phyloP scores from a whole-genome alignment of 495 filamentous ascomycete species.

The Cetradonia linearis region DNA sequence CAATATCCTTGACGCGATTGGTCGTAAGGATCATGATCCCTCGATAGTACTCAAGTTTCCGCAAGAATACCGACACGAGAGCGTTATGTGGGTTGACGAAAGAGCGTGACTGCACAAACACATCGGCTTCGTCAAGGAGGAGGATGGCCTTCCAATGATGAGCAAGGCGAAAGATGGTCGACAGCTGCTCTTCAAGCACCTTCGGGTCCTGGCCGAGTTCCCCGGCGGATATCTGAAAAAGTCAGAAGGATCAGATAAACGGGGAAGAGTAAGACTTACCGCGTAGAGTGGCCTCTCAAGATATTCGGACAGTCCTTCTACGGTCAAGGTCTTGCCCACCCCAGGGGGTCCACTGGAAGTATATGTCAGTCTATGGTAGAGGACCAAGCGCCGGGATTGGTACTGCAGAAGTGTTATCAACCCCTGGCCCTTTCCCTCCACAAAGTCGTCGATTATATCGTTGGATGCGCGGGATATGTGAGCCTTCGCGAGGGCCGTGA shows the following conservation, averaged over 20 bases:
- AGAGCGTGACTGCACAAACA: conserved; percentile 24
- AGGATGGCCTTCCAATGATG: conserved; percentile 27
- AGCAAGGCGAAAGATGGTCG: conserved; percentile 20
- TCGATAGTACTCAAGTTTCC: conserved; percentile 17
- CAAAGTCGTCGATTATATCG: conserved; percentile 15
- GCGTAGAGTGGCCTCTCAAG: conserved; percentile 26
- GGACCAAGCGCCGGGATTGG: conserved; percentile 7
- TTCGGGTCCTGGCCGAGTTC: conserved; percentile 15
- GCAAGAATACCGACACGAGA: conserved; percentile 34
- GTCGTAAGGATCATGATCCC: conserved; percentile 20
- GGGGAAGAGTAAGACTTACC: conserved; percentile 9
- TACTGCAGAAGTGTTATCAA: conserved; percentile 16
- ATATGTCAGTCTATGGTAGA: conserved; percentile 13
- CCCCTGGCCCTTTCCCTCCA: conserved; percentile 10
- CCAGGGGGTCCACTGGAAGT: conserved; percentile 10
- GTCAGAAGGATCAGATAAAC: conserved; percentile 13
- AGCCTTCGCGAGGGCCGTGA: conserved; percentile 24
- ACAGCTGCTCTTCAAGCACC: conserved; percentile 15
- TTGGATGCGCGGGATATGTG: conserved; percentile 12
- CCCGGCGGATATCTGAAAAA: conserved; percentile 17
- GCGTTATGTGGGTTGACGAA: conserved; percentile 33
- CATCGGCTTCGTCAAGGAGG: conserved; percentile 30
- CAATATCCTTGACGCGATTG: conserved; percentile 15
- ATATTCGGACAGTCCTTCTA: conserved; percentile 27
- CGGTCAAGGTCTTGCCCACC: conserved; percentile 23